Percentiles rank a stretch among this genome's conserved stretches.
phyloP scores from a whole-genome alignment of 202 grass and related monocot species.

The Setaria italica region DNA sequence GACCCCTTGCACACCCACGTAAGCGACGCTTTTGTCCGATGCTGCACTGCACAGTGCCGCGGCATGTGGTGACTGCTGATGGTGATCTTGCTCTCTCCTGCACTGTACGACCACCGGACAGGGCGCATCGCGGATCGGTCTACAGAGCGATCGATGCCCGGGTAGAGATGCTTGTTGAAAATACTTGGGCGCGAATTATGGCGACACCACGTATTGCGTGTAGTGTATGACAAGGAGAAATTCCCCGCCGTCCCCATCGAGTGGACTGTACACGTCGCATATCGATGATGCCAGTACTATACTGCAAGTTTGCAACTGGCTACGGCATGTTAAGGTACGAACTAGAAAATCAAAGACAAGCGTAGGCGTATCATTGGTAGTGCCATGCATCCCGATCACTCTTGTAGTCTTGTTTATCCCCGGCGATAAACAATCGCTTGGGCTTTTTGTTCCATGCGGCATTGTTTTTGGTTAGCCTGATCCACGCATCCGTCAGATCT shows the following conservation, averaged over 20 bases:
- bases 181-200: neutral
- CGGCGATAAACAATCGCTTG: slow-evolving; percentile 8
- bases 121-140: neutral
- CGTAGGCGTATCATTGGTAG: neutral
- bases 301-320: neutral
- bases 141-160: neutral
- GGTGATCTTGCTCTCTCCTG: neutral
- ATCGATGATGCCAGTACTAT: too few relatives aligned
- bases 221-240: neutral
- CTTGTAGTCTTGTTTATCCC: neutral
- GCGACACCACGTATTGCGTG: slow-evolving; percentile 11
- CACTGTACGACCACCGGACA: neutral
- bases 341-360: neutral
- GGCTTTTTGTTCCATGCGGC: slow-evolving; percentile 9
- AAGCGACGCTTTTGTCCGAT: neutral
- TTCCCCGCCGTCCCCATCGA: neutral
- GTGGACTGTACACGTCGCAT: neutral
- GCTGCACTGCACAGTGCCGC: neutral
- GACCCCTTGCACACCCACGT: neutral
- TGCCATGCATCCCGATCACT: neutral
- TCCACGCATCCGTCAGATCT: slow-evolving; percentile 16
- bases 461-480: slow-evolving; percentile 11
- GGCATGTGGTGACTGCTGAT: neutral
- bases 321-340: neutral
- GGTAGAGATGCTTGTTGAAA: too few relatives aligned